Base-by-base conservation (phyloP, 2,329 filamentous ascomycete species). In the Aspergillus hiratsukae region DNA sequence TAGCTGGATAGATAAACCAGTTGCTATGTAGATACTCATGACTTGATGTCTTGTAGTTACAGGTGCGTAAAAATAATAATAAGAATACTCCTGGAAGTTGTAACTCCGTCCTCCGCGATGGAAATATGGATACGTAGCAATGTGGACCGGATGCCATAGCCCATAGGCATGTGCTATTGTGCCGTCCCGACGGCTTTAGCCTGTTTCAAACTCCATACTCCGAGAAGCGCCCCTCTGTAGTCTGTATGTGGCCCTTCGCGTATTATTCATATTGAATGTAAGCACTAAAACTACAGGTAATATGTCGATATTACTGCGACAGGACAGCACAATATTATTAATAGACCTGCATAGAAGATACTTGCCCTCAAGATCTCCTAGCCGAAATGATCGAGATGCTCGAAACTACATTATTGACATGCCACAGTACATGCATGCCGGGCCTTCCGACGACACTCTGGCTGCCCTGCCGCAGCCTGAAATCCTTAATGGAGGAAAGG, bases 191-290 rank as follows among this genome's bases (percentile, higher is more conserved):
- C 41, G 52, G 59, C 60, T 61, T 57, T 67, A 59, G 60, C 35
- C 55, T 60, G 61, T 68, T 69, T 69, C 68, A 70, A 64, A 61
- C 60, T 61, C 51, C 57, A 65, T 64, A 58, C 58, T 62, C 64
- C 65, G 67, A 65, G 31, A 35, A 17, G 31, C 31, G 31, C 31
- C 31, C 31, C 31, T 35, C 31, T 14, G 31, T 23, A 23, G 23
- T 23, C 23, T 23, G 23, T 35, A 35, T 4, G 31, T 35, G 31
- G 31, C 31, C 14, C 31, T 37, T n/a, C 7, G 31, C 14, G 7
- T 37, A 17, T 37, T 37, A 17, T 37, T 37, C 31, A 37, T 37
- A n/a, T 35, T 17, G 31, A 14, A 37, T 6, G 31, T 37, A 37
- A 37, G 31, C 31, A 14, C 31, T 17, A 37, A 37, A 6, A 37